Conservation (phyloP, 176 grass and related monocot species). For the Areca catechu region DNA sequence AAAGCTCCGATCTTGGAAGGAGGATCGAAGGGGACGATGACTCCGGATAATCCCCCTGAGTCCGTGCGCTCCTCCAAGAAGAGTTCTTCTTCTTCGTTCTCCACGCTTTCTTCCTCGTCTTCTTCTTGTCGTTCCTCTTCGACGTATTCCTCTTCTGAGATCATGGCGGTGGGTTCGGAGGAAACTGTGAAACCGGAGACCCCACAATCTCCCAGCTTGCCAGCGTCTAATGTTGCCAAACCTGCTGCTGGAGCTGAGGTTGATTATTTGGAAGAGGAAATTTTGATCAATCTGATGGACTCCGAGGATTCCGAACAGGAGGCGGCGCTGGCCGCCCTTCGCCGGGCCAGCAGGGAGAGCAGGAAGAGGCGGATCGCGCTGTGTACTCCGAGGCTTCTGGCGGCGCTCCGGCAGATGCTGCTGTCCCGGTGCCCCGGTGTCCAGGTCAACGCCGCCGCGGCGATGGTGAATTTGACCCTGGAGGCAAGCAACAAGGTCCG, state of each 20-base stretch:
- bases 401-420: conserved; percentile 20
- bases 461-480: conserved; percentile 30
- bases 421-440: conserved; percentile 16
- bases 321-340: conserved; percentile 21
- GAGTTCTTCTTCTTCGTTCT: conserved; percentile 9
- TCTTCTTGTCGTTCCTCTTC: conserved; percentile 1
- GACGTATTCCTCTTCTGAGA: conserved; percentile 13
- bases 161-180: neutral
- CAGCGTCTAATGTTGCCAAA: neutral
- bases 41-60: neutral
- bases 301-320: conserved; percentile 9
- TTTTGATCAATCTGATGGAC: conserved; percentile 15
- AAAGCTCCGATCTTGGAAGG: neutral
- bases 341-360: conserved; percentile 24
- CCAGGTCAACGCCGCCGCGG: conserved; percentile 26
- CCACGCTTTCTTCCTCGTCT: conserved; percentile 7
- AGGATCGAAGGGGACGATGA: conserved; percentile 2
- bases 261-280: conserved; percentile 28
- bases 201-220: neutral
- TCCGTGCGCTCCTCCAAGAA: conserved; percentile 14
- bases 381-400: conserved; percentile 29
- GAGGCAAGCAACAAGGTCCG: conserved; percentile 25
- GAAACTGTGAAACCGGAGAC: too few relatives aligned
- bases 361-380: conserved; percentile 21
- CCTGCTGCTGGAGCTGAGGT: neutral